Conservation (phyloP, 352 stramenopile genomes). For the Globisporangium canariense region DNA sequence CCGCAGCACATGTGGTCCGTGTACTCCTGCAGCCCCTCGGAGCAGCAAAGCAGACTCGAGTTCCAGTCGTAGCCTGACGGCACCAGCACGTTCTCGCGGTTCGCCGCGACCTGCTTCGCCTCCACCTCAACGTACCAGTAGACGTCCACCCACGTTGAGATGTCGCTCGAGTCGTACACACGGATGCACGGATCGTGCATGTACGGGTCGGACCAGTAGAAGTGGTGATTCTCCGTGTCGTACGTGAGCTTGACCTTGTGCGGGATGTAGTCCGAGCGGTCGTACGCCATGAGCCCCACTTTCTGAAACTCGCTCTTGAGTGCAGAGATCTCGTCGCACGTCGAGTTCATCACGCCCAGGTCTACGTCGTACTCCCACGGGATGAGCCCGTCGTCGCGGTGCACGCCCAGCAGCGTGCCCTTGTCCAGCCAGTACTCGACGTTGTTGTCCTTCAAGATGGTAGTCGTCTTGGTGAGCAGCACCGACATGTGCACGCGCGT, state of each 20-base stretch:
- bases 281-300: slow-evolving; percentile 62
- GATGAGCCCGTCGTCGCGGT: slow-evolving; percentile 69
- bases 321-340: slow-evolving; percentile 60
- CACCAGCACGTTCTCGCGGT: slow-evolving; percentile 48
- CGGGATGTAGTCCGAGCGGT: slow-evolving; percentile 65
- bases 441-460: slow-evolving; percentile 55
- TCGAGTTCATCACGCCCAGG: slow-evolving; percentile 74
- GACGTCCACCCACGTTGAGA: slow-evolving; percentile 72
- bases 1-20: slow-evolving; percentile 77
- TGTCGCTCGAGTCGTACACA: slow-evolving; percentile 60
- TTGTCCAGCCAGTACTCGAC: slow-evolving; percentile 86
- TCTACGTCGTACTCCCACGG: slow-evolving; percentile 82
- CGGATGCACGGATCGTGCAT: slow-evolving; percentile 77
- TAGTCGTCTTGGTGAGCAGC: slow-evolving; percentile 64
- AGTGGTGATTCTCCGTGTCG: slow-evolving; percentile 77
- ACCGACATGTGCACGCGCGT: slow-evolving; percentile 63
- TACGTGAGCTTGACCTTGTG: slow-evolving; percentile 85
- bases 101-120: slow-evolving; percentile 32
- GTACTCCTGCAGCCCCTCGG: slow-evolving; percentile 55
- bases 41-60: slow-evolving; percentile 68
- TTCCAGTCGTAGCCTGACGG: slow-evolving; percentile 57
- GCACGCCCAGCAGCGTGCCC: slow-evolving; percentile 64
- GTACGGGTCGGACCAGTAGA: slow-evolving; percentile 75
- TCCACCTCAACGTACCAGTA: slow-evolving; percentile 79
- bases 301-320: slow-evolving; percentile 62